These are phyloP conservation scores for Xylariaceae sp. DNA, from an alignment of 2,329 filamentous ascomycete genomes.

Conservation along the genomic window DNA sequence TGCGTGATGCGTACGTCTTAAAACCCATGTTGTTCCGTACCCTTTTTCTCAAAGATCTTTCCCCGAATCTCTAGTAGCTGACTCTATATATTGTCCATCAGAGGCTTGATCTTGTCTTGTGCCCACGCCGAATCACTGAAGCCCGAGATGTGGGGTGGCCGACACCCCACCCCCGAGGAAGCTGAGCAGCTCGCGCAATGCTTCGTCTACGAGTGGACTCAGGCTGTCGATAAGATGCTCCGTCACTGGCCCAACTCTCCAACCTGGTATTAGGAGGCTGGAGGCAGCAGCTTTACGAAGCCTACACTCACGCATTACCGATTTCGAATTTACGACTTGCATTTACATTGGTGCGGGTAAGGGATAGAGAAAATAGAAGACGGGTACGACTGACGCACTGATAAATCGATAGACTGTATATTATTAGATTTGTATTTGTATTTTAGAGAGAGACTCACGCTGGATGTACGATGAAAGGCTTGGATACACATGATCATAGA, in stretches of 20 bases:
- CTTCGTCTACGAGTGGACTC: slow-evolving; percentile 62
- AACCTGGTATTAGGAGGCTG: slow-evolving; percentile 41
- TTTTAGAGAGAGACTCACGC: not conserved
- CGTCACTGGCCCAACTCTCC: slow-evolving; percentile 62
- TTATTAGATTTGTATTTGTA: not conserved
- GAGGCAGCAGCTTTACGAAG: not conserved
- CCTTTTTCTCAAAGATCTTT: not conserved
- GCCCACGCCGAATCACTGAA: slow-evolving; percentile 55
- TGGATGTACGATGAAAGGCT: not conserved
- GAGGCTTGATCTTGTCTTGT: slow-evolving; percentile 55
- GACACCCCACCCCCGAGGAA: slow-evolving; percentile 49
- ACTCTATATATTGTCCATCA: slow-evolving; percentile 28
- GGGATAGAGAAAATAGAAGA: not conserved
- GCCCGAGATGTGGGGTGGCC: slow-evolving; percentile 65
- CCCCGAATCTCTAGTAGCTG: not conserved
- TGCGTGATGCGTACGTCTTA: slow-evolving; percentile 54
- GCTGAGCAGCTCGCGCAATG: slow-evolving; percentile 54
- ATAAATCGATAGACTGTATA: not conserved
- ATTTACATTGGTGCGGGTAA: not conserved
- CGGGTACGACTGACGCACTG: not conserved
- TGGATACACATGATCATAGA: too few species aligned
- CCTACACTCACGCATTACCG: too few species aligned
- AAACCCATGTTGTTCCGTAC: too few species aligned
- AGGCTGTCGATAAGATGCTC: slow-evolving; percentile 60
- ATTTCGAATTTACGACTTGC: too few species aligned